Conservation (phyloP, 176 grass and related monocot genomes). For the Avena eriantha region DNA sequence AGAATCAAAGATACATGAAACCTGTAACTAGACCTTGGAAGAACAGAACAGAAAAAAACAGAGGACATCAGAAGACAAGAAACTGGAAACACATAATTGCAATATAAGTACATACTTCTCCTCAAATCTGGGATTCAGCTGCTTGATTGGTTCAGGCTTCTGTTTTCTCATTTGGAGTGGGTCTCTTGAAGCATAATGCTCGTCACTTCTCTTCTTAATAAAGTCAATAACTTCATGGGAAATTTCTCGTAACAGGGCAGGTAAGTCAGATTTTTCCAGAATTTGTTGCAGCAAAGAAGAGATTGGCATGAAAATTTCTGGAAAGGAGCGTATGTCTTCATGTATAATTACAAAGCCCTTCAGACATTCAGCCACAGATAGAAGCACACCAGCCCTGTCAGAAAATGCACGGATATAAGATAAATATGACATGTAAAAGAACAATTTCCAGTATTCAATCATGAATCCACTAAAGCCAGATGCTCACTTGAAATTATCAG, state of each 20-base stretch:
- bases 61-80: slow-evolving; percentile 10
- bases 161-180: slow-evolving; percentile 84
- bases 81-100: slow-evolving; percentile 13
- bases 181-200: slow-evolving; percentile 67
- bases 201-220: slow-evolving; percentile 66
- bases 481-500: slow-evolving; percentile 75
- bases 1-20: slow-evolving; percentile 1
- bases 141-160: slow-evolving; percentile 83
- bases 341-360: slow-evolving; percentile 82
- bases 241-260: slow-evolving; percentile 49
- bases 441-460: neutral
- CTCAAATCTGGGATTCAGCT: slow-evolving; percentile 93
- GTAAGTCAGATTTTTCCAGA: slow-evolving; percentile 58
- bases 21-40: neutral
- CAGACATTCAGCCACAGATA: slow-evolving; percentile 76
- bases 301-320: slow-evolving; percentile 87
- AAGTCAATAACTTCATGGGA: slow-evolving; percentile 75
- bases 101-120: slow-evolving; percentile 74
- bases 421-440: slow-evolving; percentile 15
- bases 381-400: slow-evolving; percentile 67
- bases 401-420: slow-evolving; percentile 30
- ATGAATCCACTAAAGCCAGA: neutral
- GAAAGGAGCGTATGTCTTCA: slow-evolving; percentile 72
- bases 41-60: slow-evolving; percentile 14
- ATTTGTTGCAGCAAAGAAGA: slow-evolving; percentile 61